Percentiles rank a stretch among this genome's conserved stretches.
These are phyloP conservation scores for Parastagonospora nodorum DNA, from an alignment of 2,329 filamentous ascomycete genomes.

Conservation along the genomic window DNA sequence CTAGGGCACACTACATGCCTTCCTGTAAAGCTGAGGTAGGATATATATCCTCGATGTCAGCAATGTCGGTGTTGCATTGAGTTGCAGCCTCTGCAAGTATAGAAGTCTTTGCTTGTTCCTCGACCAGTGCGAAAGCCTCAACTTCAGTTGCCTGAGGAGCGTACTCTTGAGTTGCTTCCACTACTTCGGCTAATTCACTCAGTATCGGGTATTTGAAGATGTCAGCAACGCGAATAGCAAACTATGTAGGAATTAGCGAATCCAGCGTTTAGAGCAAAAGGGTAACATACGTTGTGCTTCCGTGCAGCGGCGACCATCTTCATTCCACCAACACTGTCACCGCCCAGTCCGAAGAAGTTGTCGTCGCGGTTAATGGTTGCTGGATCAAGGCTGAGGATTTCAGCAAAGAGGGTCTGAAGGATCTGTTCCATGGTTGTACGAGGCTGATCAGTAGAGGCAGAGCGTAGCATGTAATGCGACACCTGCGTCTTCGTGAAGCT, in stretches of 20 bases:
- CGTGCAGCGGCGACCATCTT: slow-evolving; percentile 10
- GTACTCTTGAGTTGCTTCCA: slow-evolving; percentile 46
- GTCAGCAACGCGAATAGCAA: slow-evolving; percentile 41
- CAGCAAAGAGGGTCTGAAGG: slow-evolving; percentile 10
- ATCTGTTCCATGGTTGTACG: slow-evolving; percentile 11
- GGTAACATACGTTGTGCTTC: background rate
- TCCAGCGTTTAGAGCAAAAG: background rate
- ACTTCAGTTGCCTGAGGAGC: slow-evolving; percentile 4
- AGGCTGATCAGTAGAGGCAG: slow-evolving; percentile 9
- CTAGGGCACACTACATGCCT: slow-evolving; percentile 16
- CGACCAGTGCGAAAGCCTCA: slow-evolving; percentile 10
- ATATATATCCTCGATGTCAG: slow-evolving; percentile 17
- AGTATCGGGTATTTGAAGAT: slow-evolving; percentile 48
- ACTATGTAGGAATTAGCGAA: slow-evolving; percentile 8
- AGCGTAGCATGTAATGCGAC: slow-evolving; percentile 17
- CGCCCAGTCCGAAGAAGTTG: slow-evolving; percentile 16
- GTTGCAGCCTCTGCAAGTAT: slow-evolving; percentile 2
- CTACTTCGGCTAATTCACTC: slow-evolving; percentile 56
- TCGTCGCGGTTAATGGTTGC: slow-evolving; percentile 10
- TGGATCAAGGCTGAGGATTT: background rate
- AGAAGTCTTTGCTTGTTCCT: background rate
- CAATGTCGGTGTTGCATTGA: slow-evolving; percentile 6
- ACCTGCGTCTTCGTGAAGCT: slow-evolving; percentile 9
- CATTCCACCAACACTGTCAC: slow-evolving; percentile 14
- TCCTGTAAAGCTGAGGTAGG: slow-evolving; percentile 20